phyloP scores from a whole-genome alignment of 495 filamentous ascomycete species.

The Terfezia claveryi region DNA sequence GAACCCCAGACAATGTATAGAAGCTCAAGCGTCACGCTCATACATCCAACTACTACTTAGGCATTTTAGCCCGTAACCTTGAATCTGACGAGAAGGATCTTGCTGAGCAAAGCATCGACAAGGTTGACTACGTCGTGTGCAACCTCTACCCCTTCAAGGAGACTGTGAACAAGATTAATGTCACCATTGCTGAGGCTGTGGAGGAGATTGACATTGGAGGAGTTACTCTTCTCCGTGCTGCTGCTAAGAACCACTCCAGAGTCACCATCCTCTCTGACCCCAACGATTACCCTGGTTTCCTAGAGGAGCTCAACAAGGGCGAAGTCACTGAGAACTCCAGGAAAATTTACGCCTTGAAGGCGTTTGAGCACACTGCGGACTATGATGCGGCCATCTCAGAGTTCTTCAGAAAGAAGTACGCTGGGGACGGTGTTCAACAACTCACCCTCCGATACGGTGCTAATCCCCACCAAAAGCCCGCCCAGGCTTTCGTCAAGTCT shows the following conservation, averaged over 20 bases:
- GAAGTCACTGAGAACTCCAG: slow-evolving; percentile 64
- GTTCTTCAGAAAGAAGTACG: slow-evolving; percentile 95
- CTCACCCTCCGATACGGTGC: slow-evolving; percentile 75
- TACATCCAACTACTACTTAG: slow-evolving; percentile 8
- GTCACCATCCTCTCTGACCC: slow-evolving; percentile 92
- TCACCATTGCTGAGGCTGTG: slow-evolving; percentile 85
- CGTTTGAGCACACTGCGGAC: slow-evolving; percentile 95
- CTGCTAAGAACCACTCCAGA: slow-evolving; percentile 88
- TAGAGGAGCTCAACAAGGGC: slow-evolving; percentile 68
- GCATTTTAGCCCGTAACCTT: slow-evolving; percentile 80
- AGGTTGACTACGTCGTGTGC: slow-evolving; percentile 96
- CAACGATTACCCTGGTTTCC: slow-evolving; percentile 76
- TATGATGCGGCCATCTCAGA: slow-evolving; percentile 86
- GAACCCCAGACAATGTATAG: background rate
- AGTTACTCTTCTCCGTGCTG: slow-evolving; percentile 85
- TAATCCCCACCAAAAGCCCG: slow-evolving; percentile 95
- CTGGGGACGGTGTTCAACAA: slow-evolving; percentile 62
- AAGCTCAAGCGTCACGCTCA: background rate
- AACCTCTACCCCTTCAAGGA: slow-evolving; percentile 98
- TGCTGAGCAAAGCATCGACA: slow-evolving; percentile 86
- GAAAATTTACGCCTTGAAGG: slow-evolving; percentile 79
- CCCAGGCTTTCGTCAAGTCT: slow-evolving; percentile 53
- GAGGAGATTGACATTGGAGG: slow-evolving; percentile 98
- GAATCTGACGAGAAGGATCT: slow-evolving; percentile 90
- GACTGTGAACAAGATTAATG: slow-evolving; percentile 86